Evolutionary conservation across 2,329 filamentous ascomycete genomes (phyloP).

Genomic region (Nemania sp.): DNA sequence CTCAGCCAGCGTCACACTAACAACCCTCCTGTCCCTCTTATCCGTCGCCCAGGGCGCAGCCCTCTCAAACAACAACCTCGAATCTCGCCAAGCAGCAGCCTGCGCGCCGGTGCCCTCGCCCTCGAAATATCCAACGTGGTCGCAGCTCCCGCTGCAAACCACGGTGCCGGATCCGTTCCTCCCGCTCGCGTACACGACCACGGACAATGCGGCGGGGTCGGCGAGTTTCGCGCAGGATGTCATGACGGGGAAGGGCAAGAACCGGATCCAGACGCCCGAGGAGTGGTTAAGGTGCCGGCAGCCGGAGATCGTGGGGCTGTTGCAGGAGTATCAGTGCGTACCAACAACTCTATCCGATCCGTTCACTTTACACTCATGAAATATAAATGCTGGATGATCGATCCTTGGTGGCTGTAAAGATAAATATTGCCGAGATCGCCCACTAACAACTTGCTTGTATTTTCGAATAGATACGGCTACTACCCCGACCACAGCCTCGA

Average conservation of each 20-base stretch:
- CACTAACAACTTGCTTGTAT: no score
- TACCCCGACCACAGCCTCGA: conserved; percentile 53
- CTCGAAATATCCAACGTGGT: conserved; percentile 40
- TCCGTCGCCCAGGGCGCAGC: conserved; percentile 1
- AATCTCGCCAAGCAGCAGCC: conserved; percentile 15
- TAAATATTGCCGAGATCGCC: no score
- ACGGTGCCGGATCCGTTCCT: conserved; percentile 51
- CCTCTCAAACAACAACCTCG: background rate
- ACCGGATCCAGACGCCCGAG: conserved; percentile 48
- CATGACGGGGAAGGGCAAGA: conserved; percentile 45
- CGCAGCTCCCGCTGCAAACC: conserved; percentile 42
- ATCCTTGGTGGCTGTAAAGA: no score
- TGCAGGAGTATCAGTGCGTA: conserved; percentile 54
- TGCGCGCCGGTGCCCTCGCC: conserved; percentile 33
- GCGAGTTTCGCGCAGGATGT: conserved; percentile 40
- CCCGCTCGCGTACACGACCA: conserved; percentile 44
- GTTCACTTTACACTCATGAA: no score
- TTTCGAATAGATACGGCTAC: conserved; percentile 43
- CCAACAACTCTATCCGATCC: background rate
- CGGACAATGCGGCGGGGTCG: conserved; percentile 39
- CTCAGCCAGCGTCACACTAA: background rate
- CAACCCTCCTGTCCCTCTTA: conserved; percentile 7
- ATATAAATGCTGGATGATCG: no score
- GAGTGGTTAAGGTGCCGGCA: conserved; percentile 54
- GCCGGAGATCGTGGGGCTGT: conserved; percentile 52